A percentile compares a stretch with the other conserved stretches of the same genome.
Evolutionary conservation across 2,329 filamentous ascomycete species (phyloP).

Genomic region (Monilinia laxa): DNA sequence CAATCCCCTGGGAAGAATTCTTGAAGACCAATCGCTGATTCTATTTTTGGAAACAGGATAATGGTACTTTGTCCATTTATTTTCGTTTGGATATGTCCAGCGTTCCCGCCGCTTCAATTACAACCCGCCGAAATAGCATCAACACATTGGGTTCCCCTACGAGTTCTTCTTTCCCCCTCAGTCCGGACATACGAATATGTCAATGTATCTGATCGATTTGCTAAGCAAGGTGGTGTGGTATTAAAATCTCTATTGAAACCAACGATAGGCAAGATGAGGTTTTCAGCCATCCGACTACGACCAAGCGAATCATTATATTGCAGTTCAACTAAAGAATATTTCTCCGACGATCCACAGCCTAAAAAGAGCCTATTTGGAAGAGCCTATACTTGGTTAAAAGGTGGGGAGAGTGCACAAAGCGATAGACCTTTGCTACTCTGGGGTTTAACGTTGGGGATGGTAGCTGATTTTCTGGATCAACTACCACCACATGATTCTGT

Average conservation of each 20-base stretch:
- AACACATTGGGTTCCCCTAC: conserved; percentile 66
- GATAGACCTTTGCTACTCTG: conserved; percentile 58
- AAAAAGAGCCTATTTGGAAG: conserved; percentile 19
- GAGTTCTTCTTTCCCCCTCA: conserved; percentile 57
- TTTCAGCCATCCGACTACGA: conserved; percentile 61
- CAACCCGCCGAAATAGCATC: conserved; percentile 68
- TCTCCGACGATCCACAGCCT: conserved; percentile 34
- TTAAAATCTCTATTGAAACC: conserved; percentile 54
- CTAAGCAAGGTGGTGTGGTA: conserved; percentile 54
- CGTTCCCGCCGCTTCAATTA: conserved; percentile 57
- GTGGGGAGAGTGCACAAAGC: conserved; percentile 38
- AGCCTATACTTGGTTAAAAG: conserved; percentile 38
- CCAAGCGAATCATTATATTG: conserved; percentile 62
- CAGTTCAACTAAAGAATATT: conserved; percentile 51
- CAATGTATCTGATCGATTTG: conserved; percentile 62
- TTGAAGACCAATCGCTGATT: neutral
- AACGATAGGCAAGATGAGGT: conserved; percentile 65
- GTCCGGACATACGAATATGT: conserved; percentile 63
- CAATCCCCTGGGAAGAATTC: neutral
- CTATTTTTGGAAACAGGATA: conserved; percentile 45
- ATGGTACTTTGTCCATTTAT: conserved; percentile 71
- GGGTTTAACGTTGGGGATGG: conserved; percentile 66
- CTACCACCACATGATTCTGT: conserved; percentile 62
- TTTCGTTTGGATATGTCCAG: conserved; percentile 59
- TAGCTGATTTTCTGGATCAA: conserved; percentile 67